Evolutionary conservation across 495 filamentous ascomycete species (phyloP).

Genomic region (Parmelia sp.): DNA sequence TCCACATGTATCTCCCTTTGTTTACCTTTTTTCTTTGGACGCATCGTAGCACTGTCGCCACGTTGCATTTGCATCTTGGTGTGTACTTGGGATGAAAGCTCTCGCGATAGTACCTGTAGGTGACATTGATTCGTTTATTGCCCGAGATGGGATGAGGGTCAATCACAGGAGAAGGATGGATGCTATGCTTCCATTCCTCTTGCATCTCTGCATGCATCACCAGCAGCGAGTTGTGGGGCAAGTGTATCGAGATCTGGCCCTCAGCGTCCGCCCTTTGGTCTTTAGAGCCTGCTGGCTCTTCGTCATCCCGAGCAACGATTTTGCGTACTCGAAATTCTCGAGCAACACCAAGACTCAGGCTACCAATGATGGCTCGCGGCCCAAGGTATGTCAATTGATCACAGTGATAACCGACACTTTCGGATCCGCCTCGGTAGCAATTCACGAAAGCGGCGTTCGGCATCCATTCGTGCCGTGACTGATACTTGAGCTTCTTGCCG

Average conservation of each 20-base stretch:
- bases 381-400: constrained; percentile 93
- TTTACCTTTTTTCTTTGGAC: constrained; percentile 70
- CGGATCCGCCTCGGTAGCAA: constrained; percentile 71
- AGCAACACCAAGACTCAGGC: constrained; percentile 79
- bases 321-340: constrained; percentile 84
- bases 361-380: constrained; percentile 80
- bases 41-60: constrained; percentile 68
- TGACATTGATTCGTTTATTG: constrained; percentile 81
- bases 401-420: constrained; percentile 79
- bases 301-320: constrained; percentile 54
- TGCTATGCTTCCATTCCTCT: constrained; percentile 55
- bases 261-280: constrained; percentile 48
- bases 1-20: constrained; percentile 82
- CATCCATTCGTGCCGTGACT: constrained; percentile 64
- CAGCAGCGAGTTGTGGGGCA: constrained; percentile 88
- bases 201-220: constrained; percentile 88
- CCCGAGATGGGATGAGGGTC: constrained; percentile 77
- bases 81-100: constrained; percentile 62
- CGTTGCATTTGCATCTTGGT: constrained; percentile 56
- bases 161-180: constrained; percentile 65
- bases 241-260: constrained; percentile 83
- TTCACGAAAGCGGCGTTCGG: constrained; percentile 93
- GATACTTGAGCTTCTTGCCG: constrained; percentile 68
- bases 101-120: constrained; percentile 79
- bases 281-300: constrained; percentile 25